Conservation (phyloP, 2,329 filamentous ascomycete species). For the Fusarium torreyae region DNA sequence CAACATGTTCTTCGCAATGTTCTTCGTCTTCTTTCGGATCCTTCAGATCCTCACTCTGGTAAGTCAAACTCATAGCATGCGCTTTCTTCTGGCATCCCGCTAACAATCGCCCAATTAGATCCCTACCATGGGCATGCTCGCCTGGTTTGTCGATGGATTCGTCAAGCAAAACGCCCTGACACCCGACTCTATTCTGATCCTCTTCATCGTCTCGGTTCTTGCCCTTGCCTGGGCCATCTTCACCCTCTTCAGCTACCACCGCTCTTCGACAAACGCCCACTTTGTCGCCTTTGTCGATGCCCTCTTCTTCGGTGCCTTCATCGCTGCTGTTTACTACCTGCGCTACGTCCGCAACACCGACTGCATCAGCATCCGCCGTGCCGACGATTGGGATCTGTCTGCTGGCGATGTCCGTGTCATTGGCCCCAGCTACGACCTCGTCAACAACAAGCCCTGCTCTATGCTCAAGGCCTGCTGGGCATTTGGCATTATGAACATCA, state of each 20-base stretch:
- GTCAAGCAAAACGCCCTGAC: conserved; percentile 70
- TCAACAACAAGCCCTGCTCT: conserved; percentile 82
- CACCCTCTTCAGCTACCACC: conserved; percentile 78
- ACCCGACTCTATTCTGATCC: conserved; percentile 73
- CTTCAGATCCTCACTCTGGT: conserved; percentile 75
- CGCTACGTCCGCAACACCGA: conserved; percentile 73
- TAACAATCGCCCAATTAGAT: conserved; percentile 61
- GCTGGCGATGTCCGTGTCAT: conserved; percentile 74
- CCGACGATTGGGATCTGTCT: conserved; percentile 67
- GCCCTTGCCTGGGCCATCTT: conserved; percentile 74
- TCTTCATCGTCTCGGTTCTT: conserved; percentile 77
- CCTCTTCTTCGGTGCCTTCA: conserved; percentile 74
- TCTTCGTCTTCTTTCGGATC: conserved; percentile 75
- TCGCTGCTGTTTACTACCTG: conserved; percentile 73
- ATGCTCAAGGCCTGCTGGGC: conserved; percentile 95
- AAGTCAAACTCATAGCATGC: conserved; percentile 49
- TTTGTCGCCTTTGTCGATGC: conserved; percentile 75
- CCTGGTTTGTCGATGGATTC: conserved; percentile 76
- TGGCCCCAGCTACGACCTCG: conserved; percentile 66
- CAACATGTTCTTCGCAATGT: conserved; percentile 74
- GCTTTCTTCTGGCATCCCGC: not conserved
- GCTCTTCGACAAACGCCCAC: conserved; percentile 70
- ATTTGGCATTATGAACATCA: conserved; percentile 87
- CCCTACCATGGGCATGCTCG: conserved; percentile 76
- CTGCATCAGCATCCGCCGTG: conserved; percentile 73